Percentiles rank a stretch among this genome's conserved stretches.
phyloP scores from a whole-genome alignment of 495 filamentous ascomycete genomes.

The Penicillium crystallinum region DNA sequence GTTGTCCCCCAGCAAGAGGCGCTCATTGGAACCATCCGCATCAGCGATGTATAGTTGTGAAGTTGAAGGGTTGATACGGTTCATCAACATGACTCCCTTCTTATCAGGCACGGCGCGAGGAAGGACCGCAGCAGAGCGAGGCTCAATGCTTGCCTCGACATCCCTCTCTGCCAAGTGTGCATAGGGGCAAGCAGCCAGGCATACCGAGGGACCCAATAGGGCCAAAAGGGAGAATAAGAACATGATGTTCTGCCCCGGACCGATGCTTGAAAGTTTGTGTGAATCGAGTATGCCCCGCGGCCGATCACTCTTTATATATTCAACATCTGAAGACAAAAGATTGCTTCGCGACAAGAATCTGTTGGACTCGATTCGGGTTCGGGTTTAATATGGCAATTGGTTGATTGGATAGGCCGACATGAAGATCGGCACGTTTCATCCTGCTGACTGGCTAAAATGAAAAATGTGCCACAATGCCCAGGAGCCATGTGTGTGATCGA shows the following conservation, averaged over 20 bases:
- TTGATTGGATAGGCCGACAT: background rate
- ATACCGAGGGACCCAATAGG: background rate
- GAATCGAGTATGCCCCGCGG: background rate
- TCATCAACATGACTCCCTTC: constrained; percentile 27
- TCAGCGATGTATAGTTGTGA: constrained; percentile 31
- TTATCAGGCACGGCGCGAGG: constrained; percentile 3
- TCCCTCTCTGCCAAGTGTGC: background rate
- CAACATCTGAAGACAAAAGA: background rate
- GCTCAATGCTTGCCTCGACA: background rate
- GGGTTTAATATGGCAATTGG: background rate
- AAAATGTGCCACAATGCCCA: background rate
- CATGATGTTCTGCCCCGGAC: background rate
- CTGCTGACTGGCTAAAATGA: background rate
- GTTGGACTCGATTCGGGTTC: background rate
- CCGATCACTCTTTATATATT: background rate
- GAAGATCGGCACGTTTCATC: background rate
- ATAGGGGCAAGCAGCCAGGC: background rate
- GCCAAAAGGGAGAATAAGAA: background rate
- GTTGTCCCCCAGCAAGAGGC: constrained; percentile 18
- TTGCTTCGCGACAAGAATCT: background rate
- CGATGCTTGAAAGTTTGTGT: background rate
- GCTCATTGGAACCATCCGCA: constrained; percentile 27
- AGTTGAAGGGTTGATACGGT: constrained; percentile 28
- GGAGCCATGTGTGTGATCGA: background rate
- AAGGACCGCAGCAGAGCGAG: background rate